Conservation (phyloP, 1,139 yeast species). For the Kodamaea ohmeri region DNA sequence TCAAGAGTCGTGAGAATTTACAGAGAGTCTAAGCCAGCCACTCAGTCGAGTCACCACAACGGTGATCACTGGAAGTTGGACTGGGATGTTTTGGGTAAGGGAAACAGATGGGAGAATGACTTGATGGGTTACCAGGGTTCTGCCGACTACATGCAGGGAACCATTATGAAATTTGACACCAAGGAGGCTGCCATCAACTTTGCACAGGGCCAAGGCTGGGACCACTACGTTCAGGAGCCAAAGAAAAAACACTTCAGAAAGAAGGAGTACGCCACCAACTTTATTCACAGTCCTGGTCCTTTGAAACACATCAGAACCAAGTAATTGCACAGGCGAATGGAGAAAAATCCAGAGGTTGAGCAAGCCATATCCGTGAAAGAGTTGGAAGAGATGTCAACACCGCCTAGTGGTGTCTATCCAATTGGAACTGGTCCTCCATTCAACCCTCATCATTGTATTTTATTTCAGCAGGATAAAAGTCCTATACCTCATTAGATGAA, state of each 20-base stretch:
- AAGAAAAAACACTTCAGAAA: slow-evolving; percentile 68
- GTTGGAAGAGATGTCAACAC: too few species aligned
- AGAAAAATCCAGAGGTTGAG: too few species aligned
- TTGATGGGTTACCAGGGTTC: slow-evolving; percentile 82
- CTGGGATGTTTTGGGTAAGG: slow-evolving; percentile 78
- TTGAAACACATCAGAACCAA: slow-evolving; percentile 83
- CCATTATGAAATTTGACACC: slow-evolving; percentile 71
- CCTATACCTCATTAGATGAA: not conserved
- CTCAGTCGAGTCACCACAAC: slow-evolving; percentile 67
- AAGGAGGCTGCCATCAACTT: slow-evolving; percentile 77
- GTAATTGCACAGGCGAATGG: slow-evolving; percentile 25
- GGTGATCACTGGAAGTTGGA: slow-evolving; percentile 70
- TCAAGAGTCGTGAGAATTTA: slow-evolving; percentile 74
- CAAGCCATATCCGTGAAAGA: too few species aligned
- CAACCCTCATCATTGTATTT: slow-evolving; percentile 5
- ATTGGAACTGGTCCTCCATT: too few species aligned
- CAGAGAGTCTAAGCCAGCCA: slow-evolving; percentile 76
- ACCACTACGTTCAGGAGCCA: slow-evolving; percentile 79
- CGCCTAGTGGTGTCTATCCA: too few species aligned
- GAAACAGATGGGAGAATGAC: slow-evolving; percentile 88
- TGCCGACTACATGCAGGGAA: slow-evolving; percentile 84
- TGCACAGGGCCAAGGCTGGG: slow-evolving; percentile 87
- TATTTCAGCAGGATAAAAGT: not conserved
- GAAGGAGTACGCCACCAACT: slow-evolving; percentile 75
- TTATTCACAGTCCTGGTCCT: slow-evolving; percentile 66